Evolutionary conservation across 2,329 filamentous ascomycete species (phyloP).

Genomic region (Sodiomyces alkalinus): DNA sequence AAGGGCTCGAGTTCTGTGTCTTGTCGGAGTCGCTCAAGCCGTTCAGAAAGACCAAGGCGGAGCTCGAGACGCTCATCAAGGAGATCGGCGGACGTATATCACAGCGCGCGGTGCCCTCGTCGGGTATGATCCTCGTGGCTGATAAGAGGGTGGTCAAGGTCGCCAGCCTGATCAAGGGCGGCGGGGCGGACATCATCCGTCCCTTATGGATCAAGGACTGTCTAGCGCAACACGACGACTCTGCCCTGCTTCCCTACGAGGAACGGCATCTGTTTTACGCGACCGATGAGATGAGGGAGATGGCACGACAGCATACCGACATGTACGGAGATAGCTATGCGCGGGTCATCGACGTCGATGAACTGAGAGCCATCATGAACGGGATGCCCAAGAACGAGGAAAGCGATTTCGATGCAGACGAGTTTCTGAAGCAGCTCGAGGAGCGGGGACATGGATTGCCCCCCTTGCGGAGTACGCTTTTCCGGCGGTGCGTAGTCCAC

Average conservation of each 20-base stretch:
- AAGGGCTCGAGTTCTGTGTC: conserved; percentile 66
- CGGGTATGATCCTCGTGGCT: conserved; percentile 56
- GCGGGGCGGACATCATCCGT: conserved; percentile 55
- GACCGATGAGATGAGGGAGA: conserved; percentile 35
- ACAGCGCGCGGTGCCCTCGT: conserved; percentile 50
- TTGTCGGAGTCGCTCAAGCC: conserved; percentile 61
- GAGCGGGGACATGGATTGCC: conserved; percentile 38
- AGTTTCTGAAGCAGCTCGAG: conserved; percentile 39
- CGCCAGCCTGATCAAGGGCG: conserved; percentile 63
- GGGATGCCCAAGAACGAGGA: conserved; percentile 35
- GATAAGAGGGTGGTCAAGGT: conserved; percentile 74
- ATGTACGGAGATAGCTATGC: conserved; percentile 71
- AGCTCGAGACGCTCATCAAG: conserved; percentile 71
- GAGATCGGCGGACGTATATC: conserved; percentile 67
- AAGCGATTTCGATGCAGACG: conserved; percentile 23
- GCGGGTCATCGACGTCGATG: conserved; percentile 48
- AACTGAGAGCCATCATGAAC: conserved; percentile 38
- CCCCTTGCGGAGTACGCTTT: conserved; percentile 34
- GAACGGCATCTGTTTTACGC: conserved; percentile 58
- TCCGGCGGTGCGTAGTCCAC: conserved; percentile 28
- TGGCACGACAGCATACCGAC: conserved; percentile 52
- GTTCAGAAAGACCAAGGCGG: conserved; percentile 57
- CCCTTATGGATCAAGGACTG: conserved; percentile 79
- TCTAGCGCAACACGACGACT: conserved; percentile 40
- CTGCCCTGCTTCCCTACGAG: conserved; percentile 48